Evolutionary conservation across 441 rosid genomes (phyloP), one percentile per base, ranked within the genome.

Genomic region (Dalechampia spathulata): DNA sequence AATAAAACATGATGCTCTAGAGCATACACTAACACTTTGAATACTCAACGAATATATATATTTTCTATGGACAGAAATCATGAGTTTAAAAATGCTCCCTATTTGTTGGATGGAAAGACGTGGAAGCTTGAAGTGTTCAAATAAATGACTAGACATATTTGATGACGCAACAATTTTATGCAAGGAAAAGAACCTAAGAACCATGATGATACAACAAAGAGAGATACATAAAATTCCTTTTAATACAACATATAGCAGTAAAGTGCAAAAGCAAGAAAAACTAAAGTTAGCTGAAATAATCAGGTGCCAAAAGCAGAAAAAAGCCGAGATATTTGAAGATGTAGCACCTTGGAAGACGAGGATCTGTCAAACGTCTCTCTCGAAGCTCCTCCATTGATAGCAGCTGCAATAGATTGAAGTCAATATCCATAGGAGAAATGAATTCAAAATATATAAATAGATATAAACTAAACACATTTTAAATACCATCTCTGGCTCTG

Each of bases 281-380:
- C 5, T n/a, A n/a, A n/a, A n/a, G n/a, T n/a, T n/a, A n/a, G n/a
- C n/a, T n/a, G n/a, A n/a, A n/a, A n/a, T n/a, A n/a, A n/a, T n/a
- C n/a, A n/a, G n/a, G n/a, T n/a, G n/a, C n/a, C n/a, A n/a, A n/a
- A n/a, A n/a, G n/a, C n/a, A n/a, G n/a, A n/a, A n/a, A n/a, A n/a
- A n/a, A n/a, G n/a, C n/a, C n/a, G n/a, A n/a, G n/a, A n/a, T n/a
- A n/a, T n/a, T n/a, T n/a, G n/a, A n/a, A n/a, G n/a, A n/a, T n/a
- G n/a, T n/a, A n/a, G n/a, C 68, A 85, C 99, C 86, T 82, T 50
- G 99, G 95, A 63, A 93, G 79, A 52, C 71, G 77, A 62, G 92
- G 96, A 72, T 89, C 95, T 58, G 82, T 83, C 50, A 85, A 75
- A 62, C 90, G 92, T 61, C 73, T 82, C 54, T 87, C 90, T 2